phyloP scores from a whole-genome alignment of 2,329 filamentous ascomycete genomes.

The Rhynchosporium graminicola region DNA sequence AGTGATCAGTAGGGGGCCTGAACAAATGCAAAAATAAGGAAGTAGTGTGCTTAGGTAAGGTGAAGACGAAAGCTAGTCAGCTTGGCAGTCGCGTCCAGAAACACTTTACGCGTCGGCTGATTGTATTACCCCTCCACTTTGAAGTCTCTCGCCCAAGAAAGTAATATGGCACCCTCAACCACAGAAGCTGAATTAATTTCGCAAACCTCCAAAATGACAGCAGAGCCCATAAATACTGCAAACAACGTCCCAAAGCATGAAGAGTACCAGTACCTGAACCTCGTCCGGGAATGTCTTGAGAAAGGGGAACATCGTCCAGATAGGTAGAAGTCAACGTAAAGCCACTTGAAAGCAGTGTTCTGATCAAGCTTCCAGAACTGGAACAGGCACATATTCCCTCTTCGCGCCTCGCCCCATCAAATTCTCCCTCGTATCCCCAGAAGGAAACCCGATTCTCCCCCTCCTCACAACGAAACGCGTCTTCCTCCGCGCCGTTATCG shows the following conservation, averaged over 20 bases:
- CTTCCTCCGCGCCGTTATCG: conserved; percentile 85
- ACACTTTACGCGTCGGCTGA: conserved; percentile 16
- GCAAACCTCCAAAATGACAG: conserved; percentile 12
- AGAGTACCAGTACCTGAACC: conserved; percentile 89
- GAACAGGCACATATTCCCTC: conserved; percentile 87
- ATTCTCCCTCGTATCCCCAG: conserved; percentile 72
- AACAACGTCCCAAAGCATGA: conserved; percentile 57
- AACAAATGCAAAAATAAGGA: too few species aligned
- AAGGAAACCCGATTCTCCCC: conserved; percentile 69
- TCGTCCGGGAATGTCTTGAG: conserved; percentile 81
- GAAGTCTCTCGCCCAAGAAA: background rate
- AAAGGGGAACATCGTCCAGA: conserved; percentile 88
- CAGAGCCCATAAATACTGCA: background rate
- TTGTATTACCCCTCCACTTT: too few species aligned
- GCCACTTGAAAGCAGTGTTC: too few species aligned
- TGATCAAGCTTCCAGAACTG: conserved; percentile 60
- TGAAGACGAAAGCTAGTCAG: too few species aligned
- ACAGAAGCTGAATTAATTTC: conserved; percentile 24
- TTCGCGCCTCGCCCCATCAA: conserved; percentile 86
- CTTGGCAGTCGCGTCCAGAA: conserved; percentile 13
- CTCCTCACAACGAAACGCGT: conserved; percentile 98
- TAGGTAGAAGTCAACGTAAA: conserved; percentile 52
- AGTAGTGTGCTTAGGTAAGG: too few species aligned
- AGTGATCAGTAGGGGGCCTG: too few species aligned
- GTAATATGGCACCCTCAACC: conserved; percentile 30